Conservation (phyloP, 768 basidiomycete species). For the Rhizopogon vesiculosus region DNA sequence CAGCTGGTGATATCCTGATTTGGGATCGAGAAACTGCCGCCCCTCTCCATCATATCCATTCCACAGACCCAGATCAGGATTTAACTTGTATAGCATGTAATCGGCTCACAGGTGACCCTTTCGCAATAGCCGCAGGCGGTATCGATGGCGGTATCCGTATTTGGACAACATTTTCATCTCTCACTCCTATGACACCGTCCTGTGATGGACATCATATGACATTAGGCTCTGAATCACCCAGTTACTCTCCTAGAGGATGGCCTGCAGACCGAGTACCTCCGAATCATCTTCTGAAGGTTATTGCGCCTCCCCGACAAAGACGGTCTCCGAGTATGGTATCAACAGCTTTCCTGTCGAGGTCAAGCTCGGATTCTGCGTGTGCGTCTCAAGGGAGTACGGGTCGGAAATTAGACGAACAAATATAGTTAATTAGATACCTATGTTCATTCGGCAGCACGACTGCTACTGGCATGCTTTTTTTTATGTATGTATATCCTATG, state of each 20-base stretch:
- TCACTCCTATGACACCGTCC: background rate
- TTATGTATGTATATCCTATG: background rate
- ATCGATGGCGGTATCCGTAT: constrained; percentile 74
- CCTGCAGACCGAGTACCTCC: background rate
- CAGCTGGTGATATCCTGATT: constrained; percentile 79
- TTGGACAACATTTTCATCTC: constrained; percentile 45
- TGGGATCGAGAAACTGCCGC: constrained; percentile 82
- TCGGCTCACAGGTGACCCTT: constrained; percentile 44
- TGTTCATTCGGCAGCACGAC: background rate
- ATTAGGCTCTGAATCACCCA: background rate
- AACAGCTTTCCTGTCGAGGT: background rate
- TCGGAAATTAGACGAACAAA: background rate
- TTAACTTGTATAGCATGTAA: constrained; percentile 83
- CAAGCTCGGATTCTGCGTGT: background rate
- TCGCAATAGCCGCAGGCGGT: constrained; percentile 65
- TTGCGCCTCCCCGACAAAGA: background rate
- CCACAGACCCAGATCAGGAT: constrained; percentile 56
- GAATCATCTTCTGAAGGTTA: background rate
- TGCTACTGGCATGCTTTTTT: background rate
- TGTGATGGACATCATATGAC: background rate
- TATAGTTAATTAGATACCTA: background rate
- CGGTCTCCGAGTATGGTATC: background rate
- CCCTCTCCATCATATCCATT: constrained; percentile 63
- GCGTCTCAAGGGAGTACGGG: background rate
- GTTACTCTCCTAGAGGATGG: constrained; percentile 1